phyloP scores from a whole-genome alignment of 2,329 filamentous ascomycete species.

The Pseudofabraea citricarpa region DNA sequence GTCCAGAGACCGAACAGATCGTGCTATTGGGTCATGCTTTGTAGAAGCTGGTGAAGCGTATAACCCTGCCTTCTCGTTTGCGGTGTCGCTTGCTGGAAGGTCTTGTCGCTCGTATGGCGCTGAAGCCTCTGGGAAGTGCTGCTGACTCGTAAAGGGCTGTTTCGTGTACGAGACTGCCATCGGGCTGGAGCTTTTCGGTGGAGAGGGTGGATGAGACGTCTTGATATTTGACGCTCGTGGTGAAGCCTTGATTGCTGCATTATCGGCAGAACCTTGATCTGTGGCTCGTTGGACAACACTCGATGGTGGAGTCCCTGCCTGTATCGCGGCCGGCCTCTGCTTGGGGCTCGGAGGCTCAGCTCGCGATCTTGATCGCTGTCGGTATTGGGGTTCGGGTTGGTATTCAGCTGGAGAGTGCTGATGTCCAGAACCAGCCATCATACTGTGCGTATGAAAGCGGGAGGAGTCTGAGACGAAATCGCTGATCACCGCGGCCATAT shows the following conservation, averaged over 20 bases:
- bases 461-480: conserved; percentile 71
- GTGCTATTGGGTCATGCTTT: conserved; percentile 11
- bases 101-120: conserved; percentile 11
- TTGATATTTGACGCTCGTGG: conserved; percentile 8
- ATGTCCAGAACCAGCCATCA: conserved; percentile 52
- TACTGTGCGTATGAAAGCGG: conserved; percentile 51
- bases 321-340: conserved; percentile 8
- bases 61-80: conserved; percentile 1
- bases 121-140: conserved; percentile 15
- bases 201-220: conserved; percentile 18
- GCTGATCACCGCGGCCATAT: conserved; percentile 61
- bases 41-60: conserved; percentile 7
- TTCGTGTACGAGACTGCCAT: conserved; percentile 14
- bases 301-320: conserved; percentile 18
- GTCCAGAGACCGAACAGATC: conserved; percentile 27
- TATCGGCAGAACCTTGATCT: conserved; percentile 7
- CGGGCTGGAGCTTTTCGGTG: conserved; percentile 23
- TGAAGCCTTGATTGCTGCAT: conserved; percentile 6
- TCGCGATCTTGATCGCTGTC: conserved; percentile 21
- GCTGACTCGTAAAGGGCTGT: conserved; percentile 22
- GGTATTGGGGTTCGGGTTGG: conserved; percentile 17
- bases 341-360: conserved; percentile 20
- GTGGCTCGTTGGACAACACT: conserved; percentile 13
- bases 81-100: conserved; percentile 4
- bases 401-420: conserved; percentile 40